Base-by-base conservation (phyloP, 2,329 filamentous ascomycete genomes). In the Colletotrichum scovillei region DNA sequence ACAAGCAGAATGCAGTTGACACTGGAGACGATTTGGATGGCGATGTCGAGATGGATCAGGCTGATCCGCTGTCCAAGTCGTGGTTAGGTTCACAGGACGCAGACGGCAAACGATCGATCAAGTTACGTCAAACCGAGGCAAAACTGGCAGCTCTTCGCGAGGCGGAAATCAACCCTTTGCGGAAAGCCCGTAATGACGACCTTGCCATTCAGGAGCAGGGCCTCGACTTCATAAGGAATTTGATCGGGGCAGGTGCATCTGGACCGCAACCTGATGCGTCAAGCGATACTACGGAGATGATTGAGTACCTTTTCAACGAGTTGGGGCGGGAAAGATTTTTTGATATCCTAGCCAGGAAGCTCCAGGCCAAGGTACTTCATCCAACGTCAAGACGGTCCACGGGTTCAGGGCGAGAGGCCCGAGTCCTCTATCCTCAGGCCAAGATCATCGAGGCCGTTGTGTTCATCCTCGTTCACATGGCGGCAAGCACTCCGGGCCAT, bases 181-280 rank as follows among this genome's bases (percentile, higher is more conserved):
- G 91, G 35, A 92, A 92, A 79, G 91, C 92, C 22, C 90, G 92
- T 65, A 92, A 92, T 76, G 93, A 98, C 76, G 94, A 97, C 76
- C 87, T 95, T 49, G 92, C 92, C 2, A 93, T 98, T 32, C 96
- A 98, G 82, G 95, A 98, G 80, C 95, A 98, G 82, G 94, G 93
- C 0, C 89, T 98, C 22, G 93, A 97, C 77, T 93, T 98, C 77
- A 91, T 99, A 75, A 90, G 96, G 67, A 99, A 99, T 81, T 86
- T 98, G 38, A 94, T 98, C 76, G 93, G 92, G 70, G 90, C 92
- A 63, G 80, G 83, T 8, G 81, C 82, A 16, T 73, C 85, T 82
- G 77, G 90, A 82, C 76, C 87, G 83, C 76, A 86, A 81, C 74
- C 90, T 85, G 83, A 89, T 19, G 82, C 83, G 16, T 81, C 85